Evolutionary conservation across 805 yeast genomes (phyloP).

Genomic region (Starmerella ratchasimensis): DNA sequence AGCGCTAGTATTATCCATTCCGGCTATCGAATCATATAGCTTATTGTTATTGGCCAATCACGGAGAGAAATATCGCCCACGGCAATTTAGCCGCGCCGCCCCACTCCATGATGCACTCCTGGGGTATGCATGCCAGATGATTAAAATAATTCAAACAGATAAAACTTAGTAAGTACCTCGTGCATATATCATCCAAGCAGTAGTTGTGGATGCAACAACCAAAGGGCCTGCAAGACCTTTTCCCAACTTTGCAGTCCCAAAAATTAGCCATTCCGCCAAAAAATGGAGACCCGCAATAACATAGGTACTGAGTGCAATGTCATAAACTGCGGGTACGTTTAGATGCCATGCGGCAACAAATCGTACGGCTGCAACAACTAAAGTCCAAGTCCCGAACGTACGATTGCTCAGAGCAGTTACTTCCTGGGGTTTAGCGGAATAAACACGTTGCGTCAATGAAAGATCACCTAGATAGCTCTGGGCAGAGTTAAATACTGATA

Average conservation of each 20-base stretch:
- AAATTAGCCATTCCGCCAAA: conserved; percentile 65
- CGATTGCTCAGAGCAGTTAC: conserved; percentile 66
- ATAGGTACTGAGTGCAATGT: conserved; percentile 67
- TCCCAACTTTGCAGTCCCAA: conserved; percentile 67
- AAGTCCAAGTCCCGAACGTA: conserved; percentile 97
- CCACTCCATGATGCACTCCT: too few species aligned
- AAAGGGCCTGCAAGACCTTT: conserved; percentile 85
- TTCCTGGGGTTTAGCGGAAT: conserved; percentile 47
- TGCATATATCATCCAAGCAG: conserved; percentile 63
- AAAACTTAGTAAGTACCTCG: conserved; percentile 27
- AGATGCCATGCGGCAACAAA: conserved; percentile 74
- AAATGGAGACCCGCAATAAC: conserved; percentile 76
- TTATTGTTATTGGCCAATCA: too few species aligned
- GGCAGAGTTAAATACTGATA: conserved; percentile 78
- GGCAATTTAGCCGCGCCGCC: too few species aligned
- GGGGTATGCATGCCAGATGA: too few species aligned
- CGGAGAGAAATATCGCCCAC: too few species aligned
- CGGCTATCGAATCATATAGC: too few species aligned
- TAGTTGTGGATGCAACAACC: conserved; percentile 58
- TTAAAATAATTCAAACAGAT: too few species aligned
- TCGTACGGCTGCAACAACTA: conserved; percentile 71
- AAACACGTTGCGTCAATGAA: conserved; percentile 64
- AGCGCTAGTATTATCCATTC: too few species aligned
- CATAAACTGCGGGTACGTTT: conserved; percentile 54
- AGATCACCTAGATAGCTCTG: conserved; percentile 74